Evolutionary conservation across 148 eudicot species (phyloP).

Genomic region (Rheum nobile): DNA sequence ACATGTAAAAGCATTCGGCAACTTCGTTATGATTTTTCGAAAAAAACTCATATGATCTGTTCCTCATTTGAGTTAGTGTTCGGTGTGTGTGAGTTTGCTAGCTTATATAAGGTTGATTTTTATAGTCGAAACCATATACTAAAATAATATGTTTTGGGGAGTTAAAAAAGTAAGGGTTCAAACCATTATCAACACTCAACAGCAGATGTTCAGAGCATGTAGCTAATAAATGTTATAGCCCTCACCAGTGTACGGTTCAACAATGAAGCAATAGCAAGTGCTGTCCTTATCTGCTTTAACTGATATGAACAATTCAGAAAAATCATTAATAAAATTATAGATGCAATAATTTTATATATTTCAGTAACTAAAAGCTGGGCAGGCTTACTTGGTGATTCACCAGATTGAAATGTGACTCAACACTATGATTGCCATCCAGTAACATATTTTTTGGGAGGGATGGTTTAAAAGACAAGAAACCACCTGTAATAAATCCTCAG

Average conservation of each 20-base stretch:
- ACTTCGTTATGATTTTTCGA: not conserved
- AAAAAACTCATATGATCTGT: not conserved
- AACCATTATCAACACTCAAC: not conserved
- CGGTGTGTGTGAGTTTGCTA: not conserved
- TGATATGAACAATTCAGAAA: slow-evolving; percentile 23
- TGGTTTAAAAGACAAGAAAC: slow-evolving; percentile 77
- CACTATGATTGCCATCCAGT: slow-evolving; percentile 65
- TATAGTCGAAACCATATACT: not conserved
- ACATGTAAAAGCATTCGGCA: not conserved
- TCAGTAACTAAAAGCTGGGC: slow-evolving; percentile 6
- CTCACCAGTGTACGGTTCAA: slow-evolving; percentile 90
- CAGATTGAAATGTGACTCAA: slow-evolving; percentile 73
- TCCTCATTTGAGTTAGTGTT: not conserved
- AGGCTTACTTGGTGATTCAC: slow-evolving; percentile 73
- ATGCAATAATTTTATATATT: not conserved
- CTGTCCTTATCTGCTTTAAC: slow-evolving; percentile 91
- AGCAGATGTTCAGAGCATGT: not conserved
- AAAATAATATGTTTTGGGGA: not conserved
- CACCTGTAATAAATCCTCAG: slow-evolving; percentile 48
- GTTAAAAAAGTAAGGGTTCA: not conserved
- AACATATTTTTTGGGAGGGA: slow-evolving; percentile 73
- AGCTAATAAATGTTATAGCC: slow-evolving; percentile 9
- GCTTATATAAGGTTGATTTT: not conserved
- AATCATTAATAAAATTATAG: slow-evolving; percentile 8
- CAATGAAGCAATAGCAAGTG: slow-evolving; percentile 82